A percentile compares a stretch with the other conserved stretches of the same genome.
These are phyloP conservation scores for Aureobasidium pullulans DNA, from an alignment of 2,329 filamentous ascomycete genomes.

Conservation along the genomic window DNA sequence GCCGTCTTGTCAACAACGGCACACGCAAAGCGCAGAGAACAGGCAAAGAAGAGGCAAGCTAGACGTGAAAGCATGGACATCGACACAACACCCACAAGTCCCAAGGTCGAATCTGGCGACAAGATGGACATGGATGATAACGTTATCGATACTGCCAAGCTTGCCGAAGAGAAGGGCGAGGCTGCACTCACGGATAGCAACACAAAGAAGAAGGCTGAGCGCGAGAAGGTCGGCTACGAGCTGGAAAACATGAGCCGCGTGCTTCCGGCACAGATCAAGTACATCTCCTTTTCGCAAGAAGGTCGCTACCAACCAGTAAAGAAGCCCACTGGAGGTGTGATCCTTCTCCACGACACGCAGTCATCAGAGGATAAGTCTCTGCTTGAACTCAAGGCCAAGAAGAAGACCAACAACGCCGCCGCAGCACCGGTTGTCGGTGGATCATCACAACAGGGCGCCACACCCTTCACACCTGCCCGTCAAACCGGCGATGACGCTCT, in stretches of 20 bases:
- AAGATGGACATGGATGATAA: conserved; percentile 71
- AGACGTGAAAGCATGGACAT: conserved; percentile 82
- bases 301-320: conserved; percentile 83
- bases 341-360: conserved; percentile 80
- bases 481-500: conserved; percentile 24
- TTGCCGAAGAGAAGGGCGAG: conserved; percentile 39
- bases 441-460: conserved; percentile 24
- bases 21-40: conserved; percentile 88
- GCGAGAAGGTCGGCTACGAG: conserved; percentile 94
- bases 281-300: conserved; percentile 82
- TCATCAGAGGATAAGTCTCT: conserved; percentile 71
- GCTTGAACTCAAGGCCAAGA: conserved; percentile 89
- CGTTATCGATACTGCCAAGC: conserved; percentile 32
- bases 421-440: conserved; percentile 33
- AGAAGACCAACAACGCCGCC: conserved; percentile 46
- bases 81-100: conserved; percentile 68
- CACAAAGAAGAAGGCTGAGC: conserved; percentile 82
- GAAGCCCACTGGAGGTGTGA: conserved; percentile 88
- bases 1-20: conserved; percentile 94
- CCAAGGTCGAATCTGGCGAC: conserved; percentile 57
- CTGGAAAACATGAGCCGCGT: conserved; percentile 96
- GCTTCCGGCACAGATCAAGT: conserved; percentile 86
- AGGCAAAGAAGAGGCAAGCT: conserved; percentile 87
- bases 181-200: conserved; percentile 44
- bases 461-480: conserved; percentile 22